Conservation (phyloP, 305 asterid genomes). For the Solanum hybrid region DNA sequence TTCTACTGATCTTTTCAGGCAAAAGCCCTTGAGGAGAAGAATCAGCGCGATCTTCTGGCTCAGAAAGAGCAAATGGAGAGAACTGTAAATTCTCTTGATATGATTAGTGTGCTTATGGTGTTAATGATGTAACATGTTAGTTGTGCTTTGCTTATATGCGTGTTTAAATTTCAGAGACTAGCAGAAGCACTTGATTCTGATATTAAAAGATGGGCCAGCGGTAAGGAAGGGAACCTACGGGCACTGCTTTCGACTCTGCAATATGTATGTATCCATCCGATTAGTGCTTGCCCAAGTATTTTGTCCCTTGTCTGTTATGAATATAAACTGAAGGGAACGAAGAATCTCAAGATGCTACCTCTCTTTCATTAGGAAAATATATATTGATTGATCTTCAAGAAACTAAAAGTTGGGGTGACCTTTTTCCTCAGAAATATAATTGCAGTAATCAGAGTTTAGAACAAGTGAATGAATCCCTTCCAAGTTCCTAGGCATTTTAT, state of each 20-base stretch:
- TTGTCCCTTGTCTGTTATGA: background rate
- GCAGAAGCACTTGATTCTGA: slow-evolving; percentile 87
- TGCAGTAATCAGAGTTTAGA: background rate
- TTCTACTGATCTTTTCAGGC: slow-evolving; percentile 49
- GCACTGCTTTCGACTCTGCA: slow-evolving; percentile 96
- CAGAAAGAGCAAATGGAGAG: slow-evolving; percentile 97
- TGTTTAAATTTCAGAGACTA: slow-evolving; percentile 53
- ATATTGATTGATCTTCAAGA: background rate
- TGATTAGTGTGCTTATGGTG: background rate
- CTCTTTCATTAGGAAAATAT: background rate
- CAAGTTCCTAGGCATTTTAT: background rate
- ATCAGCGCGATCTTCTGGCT: slow-evolving; percentile 75
- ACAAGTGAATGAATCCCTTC: background rate
- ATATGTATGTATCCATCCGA: slow-evolving; percentile 44
- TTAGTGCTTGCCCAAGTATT: background rate
- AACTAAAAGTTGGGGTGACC: background rate
- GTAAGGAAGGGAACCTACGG: slow-evolving; percentile 90
- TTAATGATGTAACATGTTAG: slow-evolving; percentile 1
- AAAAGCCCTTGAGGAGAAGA: slow-evolving; percentile 95
- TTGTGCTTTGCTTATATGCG: background rate
- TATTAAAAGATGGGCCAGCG: slow-evolving; percentile 87
- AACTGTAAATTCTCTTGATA: slow-evolving; percentile 41
- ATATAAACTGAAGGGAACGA: background rate
- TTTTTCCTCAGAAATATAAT: background rate
- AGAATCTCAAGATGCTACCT: background rate